Evolutionary conservation across 768 basidiomycete species (phyloP), one percentile per base, ranked within the genome.

Genomic region (Galerina marginata): DNA sequence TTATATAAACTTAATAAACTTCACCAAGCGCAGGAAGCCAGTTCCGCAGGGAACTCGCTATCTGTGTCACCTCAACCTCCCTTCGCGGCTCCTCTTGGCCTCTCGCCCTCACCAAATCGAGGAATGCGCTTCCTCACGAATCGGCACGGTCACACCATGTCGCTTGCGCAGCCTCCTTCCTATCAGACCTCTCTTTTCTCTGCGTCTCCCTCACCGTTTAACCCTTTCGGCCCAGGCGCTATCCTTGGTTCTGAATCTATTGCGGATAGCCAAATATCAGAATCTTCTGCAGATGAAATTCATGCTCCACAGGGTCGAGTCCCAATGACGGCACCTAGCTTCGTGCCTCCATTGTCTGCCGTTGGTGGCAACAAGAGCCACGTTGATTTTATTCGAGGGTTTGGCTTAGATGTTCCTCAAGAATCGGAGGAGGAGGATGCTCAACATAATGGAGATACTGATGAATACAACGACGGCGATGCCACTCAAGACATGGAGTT

Each of bases 1-100:
- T 82, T 86, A 64, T 93, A 90, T 76, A 93, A 92, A 72, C 79
- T 94, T 45, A 92, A 92, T 75, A 92, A 92, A 74, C 79, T 95
- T 9, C 92, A 92, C 63, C 88, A 88, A 73, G 82, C 88, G 0
- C 90, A 91, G 49, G 77, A 83, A 65, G 71, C 67, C 15, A 82
- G 83, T 3, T 76, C 81, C 3, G 70, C 79, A 1, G 80, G 78
- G n/a, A 74, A 69, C 54, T 91, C 90, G 1, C 70, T 87, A 29
- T 75, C 88, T 11, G 74, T 82, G 7, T 92, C 92, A 3, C 92
- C 91, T 0, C 87, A 88, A 57, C 86, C 85, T 16, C 76, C 80
- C 0, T 79, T 81, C n/a, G 70, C 70, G 49, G 66, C 69, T 25
- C 70, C 68, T 3, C 69, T 72, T 58, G 69, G 73, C n/a, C 67